Evolutionary conservation across 192 early-diverging fungal species (phyloP).

Genomic region (Coemansia furcata): DNA sequence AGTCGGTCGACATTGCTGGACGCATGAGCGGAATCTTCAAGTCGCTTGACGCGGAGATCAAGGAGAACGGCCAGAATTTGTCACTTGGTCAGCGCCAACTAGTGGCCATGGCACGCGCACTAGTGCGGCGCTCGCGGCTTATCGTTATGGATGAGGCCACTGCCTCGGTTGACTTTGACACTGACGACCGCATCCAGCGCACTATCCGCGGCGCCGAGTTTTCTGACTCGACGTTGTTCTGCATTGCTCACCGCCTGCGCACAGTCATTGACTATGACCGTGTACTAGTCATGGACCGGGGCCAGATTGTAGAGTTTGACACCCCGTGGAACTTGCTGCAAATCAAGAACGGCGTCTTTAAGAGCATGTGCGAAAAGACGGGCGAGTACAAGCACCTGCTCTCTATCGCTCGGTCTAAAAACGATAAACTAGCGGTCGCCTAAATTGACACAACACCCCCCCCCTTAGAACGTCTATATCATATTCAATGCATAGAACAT

Average conservation of each 20-base stretch:
- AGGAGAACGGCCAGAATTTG: conserved; percentile 70
- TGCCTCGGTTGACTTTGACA: conserved; percentile 75
- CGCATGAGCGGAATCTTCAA: conserved; percentile 26
- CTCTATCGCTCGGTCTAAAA: conserved; percentile 12
- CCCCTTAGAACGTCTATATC: no score
- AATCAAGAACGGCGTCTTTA: conserved; percentile 52
- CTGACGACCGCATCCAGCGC: conserved; percentile 72
- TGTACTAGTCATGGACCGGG: conserved; percentile 72
- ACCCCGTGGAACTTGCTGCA: conserved; percentile 59
- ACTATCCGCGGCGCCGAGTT: conserved; percentile 60
- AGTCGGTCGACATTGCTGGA: neutral
- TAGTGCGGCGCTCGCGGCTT: conserved; percentile 66
- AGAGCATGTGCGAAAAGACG: conserved; percentile 73
- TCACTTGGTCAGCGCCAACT: conserved; percentile 81
- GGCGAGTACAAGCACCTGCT: conserved; percentile 71
- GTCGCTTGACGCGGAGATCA: conserved; percentile 24
- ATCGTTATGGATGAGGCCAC: conserved; percentile 75
- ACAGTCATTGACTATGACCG: conserved; percentile 73
- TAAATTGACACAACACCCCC: neutral
- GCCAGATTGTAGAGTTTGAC: conserved; percentile 66
- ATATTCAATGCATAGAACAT: no score
- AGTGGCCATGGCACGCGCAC: conserved; percentile 74
- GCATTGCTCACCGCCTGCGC: conserved; percentile 72
- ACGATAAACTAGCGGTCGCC: neutral
- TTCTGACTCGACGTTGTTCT: conserved; percentile 61